A percentile compares a stretch with the other conserved stretches of the same genome.
Evolutionary conservation across 306 rosid species (phyloP).

Genomic region (Potentilla sterilis): DNA sequence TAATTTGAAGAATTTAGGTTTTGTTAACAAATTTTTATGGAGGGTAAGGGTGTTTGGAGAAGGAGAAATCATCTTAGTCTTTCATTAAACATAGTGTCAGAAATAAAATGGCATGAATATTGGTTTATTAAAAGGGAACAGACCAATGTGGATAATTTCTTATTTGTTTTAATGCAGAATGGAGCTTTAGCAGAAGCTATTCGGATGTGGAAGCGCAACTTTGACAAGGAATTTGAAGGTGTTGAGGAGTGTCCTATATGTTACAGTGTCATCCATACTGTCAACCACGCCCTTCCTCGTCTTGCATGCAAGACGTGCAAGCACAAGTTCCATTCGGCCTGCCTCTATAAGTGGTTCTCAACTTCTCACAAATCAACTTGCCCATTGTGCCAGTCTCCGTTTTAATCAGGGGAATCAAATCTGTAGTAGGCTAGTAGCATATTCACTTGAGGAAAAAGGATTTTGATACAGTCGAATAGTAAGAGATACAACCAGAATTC

Average conservation of each 20-base stretch:
- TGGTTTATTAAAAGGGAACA: not conserved
- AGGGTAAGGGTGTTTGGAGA: not conserved
- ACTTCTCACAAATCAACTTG: conserved; percentile 97
- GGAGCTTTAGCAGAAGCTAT: conserved; percentile 97
- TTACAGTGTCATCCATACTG: conserved; percentile 91
- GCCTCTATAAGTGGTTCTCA: conserved; percentile 92
- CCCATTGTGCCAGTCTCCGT: conserved; percentile 94
- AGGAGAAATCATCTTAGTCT: not conserved
- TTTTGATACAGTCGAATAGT: not conserved
- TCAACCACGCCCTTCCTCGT: conserved; percentile 85
- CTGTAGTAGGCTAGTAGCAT: not conserved
- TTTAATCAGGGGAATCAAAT: conserved; percentile 36
- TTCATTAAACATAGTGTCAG: not conserved
- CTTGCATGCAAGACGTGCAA: conserved; percentile 98
- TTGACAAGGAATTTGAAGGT: conserved; percentile 97
- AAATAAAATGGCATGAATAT: not conserved
- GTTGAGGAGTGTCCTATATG: conserved; percentile 98
- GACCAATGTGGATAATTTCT: conserved; percentile 15
- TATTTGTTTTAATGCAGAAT: conserved; percentile 58
- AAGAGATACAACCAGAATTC: not conserved
- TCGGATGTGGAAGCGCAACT: conserved; percentile 87
- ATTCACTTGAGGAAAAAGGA: not conserved
- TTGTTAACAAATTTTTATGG: not conserved
- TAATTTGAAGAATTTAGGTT: not conserved
- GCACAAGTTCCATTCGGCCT: conserved; percentile 95